A percentile compares a stretch with the other conserved stretches of the same genome.
phyloP scores from a whole-genome alignment of 441 rosid species.

The Euphorbia corollata region DNA sequence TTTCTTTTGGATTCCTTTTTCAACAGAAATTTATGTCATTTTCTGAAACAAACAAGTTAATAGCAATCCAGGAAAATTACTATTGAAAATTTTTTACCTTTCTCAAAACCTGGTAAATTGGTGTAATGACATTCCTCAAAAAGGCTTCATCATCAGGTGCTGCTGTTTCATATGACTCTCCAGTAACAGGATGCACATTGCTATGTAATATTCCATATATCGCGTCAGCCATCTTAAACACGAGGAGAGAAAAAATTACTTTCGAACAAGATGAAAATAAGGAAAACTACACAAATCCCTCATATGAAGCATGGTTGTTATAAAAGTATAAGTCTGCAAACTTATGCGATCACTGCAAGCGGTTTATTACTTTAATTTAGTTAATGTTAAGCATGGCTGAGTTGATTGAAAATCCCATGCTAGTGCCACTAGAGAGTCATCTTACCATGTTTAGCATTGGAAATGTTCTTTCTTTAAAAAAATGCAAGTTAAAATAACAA shows the following conservation, averaged over 20 bases:
- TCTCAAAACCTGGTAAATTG: slow-evolving; percentile 64
- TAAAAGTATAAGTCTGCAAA: neutral
- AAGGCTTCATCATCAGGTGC: slow-evolving; percentile 74
- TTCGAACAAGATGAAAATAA: slow-evolving; percentile 1
- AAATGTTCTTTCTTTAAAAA: neutral
- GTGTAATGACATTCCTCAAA: slow-evolving; percentile 70
- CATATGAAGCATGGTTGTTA: neutral
- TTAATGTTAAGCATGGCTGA: neutral
- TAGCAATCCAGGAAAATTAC: neutral
- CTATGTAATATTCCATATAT: slow-evolving; percentile 54
- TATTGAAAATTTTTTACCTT: slow-evolving; percentile 44
- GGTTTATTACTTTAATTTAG: neutral
- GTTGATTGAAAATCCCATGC: neutral
- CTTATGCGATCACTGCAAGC: neutral
- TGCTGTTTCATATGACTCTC: slow-evolving; percentile 42
- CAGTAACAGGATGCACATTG: slow-evolving; percentile 56
- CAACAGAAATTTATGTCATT: slow-evolving; percentile 24
- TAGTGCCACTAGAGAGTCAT: neutral
- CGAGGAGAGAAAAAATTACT: slow-evolving; percentile 19
- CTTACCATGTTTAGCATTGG: neutral
- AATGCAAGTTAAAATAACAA: neutral
- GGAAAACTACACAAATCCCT: neutral
- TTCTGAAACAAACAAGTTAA: slow-evolving; percentile 4
- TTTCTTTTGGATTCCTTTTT: slow-evolving; percentile 80
- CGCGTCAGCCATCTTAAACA: slow-evolving; percentile 69